Conservation (phyloP, 768 basidiomycete genomes). For the Panaeolus papilionaceus region DNA sequence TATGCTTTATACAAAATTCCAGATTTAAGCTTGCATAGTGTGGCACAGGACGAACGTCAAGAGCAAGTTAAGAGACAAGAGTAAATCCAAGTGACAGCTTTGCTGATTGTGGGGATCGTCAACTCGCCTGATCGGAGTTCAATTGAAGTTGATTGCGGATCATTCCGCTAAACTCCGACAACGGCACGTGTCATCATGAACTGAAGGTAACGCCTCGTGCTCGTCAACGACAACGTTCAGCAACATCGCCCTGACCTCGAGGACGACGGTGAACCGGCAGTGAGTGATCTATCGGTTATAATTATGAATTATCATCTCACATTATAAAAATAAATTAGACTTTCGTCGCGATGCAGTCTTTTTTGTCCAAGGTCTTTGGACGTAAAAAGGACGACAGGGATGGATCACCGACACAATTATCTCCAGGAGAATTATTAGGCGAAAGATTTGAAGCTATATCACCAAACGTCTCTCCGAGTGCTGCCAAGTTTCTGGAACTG, state of each 20-base stretch:
- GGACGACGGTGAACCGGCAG: constrained; percentile 28
- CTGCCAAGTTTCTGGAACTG: constrained; percentile 44
- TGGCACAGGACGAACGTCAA: too few species aligned
- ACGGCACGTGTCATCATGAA: constrained; percentile 27
- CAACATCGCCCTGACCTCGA: constrained; percentile 26
- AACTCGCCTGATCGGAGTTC: neutral
- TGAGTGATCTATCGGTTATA: constrained; percentile 23
- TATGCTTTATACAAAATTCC: too few species aligned
- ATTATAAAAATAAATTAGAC: constrained; percentile 22
- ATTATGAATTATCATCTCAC: constrained; percentile 17
- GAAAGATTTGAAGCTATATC: constrained; percentile 80
- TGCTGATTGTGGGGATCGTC: neutral
- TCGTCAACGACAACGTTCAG: constrained; percentile 17
- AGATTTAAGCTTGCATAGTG: too few species aligned
- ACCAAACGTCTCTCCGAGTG: constrained; percentile 49
- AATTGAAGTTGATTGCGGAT: neutral
- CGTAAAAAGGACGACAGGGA: constrained; percentile 71
- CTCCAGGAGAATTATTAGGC: constrained; percentile 60
- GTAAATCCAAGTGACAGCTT: too few species aligned
- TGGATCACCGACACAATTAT: constrained; percentile 38
- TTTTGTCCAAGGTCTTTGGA: constrained; percentile 80
- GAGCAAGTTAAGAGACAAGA: too few species aligned
- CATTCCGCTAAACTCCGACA: constrained; percentile 19
- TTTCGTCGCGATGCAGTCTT: constrained; percentile 61
- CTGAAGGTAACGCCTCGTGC: constrained; percentile 22